phyloP scores from a whole-genome alignment of 176 grass and related monocot species.

The Poa annua region DNA sequence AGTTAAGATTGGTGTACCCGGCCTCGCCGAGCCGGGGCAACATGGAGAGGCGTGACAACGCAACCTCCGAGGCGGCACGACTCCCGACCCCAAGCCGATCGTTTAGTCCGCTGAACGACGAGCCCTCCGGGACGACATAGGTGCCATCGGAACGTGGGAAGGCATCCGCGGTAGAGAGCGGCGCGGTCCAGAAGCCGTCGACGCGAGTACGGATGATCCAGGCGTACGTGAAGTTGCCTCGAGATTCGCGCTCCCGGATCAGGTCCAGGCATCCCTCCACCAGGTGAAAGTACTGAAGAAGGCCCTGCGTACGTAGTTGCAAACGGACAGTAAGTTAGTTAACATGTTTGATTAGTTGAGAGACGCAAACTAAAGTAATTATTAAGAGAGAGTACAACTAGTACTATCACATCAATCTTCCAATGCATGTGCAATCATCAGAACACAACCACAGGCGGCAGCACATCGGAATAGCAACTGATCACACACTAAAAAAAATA shows the following conservation, averaged over 20 bases:
- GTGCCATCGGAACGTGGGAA: neutral
- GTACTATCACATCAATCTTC: too few relatives aligned
- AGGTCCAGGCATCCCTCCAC: constrained; percentile 83
- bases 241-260: constrained; percentile 58
- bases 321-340: neutral
- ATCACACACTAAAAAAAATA: neutral
- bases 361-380: neutral
- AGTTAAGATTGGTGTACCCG: constrained; percentile 61
- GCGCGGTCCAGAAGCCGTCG: constrained; percentile 69
- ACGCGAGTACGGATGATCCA: constrained; percentile 78
- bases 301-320: constrained; percentile 47
- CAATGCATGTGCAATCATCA: neutral
- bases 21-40: constrained; percentile 48
- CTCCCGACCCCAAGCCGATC: constrained; percentile 69
- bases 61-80: constrained; percentile 36
- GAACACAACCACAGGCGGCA: neutral
- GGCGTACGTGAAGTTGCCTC: constrained; percentile 60
- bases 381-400: neutral
- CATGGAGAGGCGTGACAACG: constrained; percentile 63
- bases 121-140: constrained; percentile 75
- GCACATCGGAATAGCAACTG: neutral
- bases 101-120: constrained; percentile 75
- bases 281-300: constrained; percentile 80
- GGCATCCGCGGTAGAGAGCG: constrained; percentile 25
- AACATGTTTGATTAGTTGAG: neutral